phyloP scores from a whole-genome alignment of 345 rosid genomes.

The Brassica juncea region DNA sequence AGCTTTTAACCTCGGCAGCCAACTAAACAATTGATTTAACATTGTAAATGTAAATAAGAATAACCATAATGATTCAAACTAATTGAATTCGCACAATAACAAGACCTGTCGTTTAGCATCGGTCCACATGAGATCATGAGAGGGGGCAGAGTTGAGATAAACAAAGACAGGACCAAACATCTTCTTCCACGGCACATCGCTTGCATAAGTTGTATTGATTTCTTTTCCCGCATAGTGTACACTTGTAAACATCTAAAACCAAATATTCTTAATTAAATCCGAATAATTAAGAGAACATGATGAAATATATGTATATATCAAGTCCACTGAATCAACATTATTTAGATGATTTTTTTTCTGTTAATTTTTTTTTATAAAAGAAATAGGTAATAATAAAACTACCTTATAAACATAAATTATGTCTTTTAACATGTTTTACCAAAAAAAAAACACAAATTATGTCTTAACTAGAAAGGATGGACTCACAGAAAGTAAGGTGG shows the following conservation, averaged over 20 bases:
- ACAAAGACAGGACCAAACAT: constrained; percentile 78
- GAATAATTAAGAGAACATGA: background rate
- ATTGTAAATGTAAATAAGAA: background rate
- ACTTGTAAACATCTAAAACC: constrained; percentile 82
- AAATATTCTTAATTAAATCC: background rate
- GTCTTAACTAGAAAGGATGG: background rate
- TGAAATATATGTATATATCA: background rate
- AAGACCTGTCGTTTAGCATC: constrained; percentile 81
- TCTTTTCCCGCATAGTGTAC: constrained; percentile 74
- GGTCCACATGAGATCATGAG: constrained; percentile 45
- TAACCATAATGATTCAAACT: background rate
- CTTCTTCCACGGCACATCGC: constrained; percentile 77
- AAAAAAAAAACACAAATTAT: background rate
- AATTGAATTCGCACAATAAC: background rate
- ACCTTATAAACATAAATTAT: background rate
- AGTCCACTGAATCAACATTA: background rate
- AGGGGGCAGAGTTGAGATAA: constrained; percentile 62
- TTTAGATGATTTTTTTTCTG: background rate
- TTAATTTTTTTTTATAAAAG: too few relatives aligned
- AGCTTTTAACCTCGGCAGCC: constrained; percentile 53
- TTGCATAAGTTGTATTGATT: constrained; percentile 47
- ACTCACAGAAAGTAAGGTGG: constrained; percentile 62
- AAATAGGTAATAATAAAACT: background rate
- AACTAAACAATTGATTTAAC: constrained; percentile 41
- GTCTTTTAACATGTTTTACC: too few relatives aligned